Conservation (phyloP, 2,329 filamentous ascomycete genomes). For the Fusarium agapanthi region DNA sequence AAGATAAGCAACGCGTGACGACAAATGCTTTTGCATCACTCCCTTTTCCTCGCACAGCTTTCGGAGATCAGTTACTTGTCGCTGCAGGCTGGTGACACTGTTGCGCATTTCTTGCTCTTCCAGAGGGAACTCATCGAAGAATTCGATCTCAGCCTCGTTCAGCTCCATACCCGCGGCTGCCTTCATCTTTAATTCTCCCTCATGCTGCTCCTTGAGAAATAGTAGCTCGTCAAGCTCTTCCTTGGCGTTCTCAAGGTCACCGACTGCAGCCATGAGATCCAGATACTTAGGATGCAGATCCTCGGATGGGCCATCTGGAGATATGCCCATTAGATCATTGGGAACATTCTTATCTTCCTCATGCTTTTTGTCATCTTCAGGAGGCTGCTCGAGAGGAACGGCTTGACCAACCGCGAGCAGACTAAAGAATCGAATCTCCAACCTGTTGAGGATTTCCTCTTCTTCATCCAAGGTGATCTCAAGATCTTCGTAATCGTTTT, state of each 20-base stretch:
- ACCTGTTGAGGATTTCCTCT: constrained; percentile 46
- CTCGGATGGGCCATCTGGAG: constrained; percentile 46
- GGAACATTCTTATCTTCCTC: constrained; percentile 40
- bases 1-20: constrained; percentile 50
- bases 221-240: constrained; percentile 58
- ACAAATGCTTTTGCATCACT: constrained; percentile 54
- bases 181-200: constrained; percentile 50
- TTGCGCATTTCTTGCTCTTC: constrained; percentile 47
- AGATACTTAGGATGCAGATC: constrained; percentile 59
- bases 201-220: constrained; percentile 49
- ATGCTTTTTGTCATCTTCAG: constrained; percentile 5
- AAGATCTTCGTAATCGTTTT: constrained; percentile 49
- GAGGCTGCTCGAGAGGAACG: constrained; percentile 7
- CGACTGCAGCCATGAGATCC: constrained; percentile 53
- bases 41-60: constrained; percentile 52
- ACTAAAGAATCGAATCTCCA: constrained; percentile 53
- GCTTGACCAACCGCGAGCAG: constrained; percentile 45
- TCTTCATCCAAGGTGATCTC: constrained; percentile 49
- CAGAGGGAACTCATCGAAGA: constrained; percentile 53
- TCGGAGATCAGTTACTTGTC: constrained; percentile 48
- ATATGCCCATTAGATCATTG: constrained; percentile 49
- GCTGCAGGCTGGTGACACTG: constrained; percentile 47
- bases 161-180: constrained; percentile 41
- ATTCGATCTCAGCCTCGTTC: constrained; percentile 53
- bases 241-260: constrained; percentile 56